These are phyloP conservation scores for Circinella minor DNA, from an alignment of 371 early-diverging fungal genomes.

Conservation along the genomic window DNA sequence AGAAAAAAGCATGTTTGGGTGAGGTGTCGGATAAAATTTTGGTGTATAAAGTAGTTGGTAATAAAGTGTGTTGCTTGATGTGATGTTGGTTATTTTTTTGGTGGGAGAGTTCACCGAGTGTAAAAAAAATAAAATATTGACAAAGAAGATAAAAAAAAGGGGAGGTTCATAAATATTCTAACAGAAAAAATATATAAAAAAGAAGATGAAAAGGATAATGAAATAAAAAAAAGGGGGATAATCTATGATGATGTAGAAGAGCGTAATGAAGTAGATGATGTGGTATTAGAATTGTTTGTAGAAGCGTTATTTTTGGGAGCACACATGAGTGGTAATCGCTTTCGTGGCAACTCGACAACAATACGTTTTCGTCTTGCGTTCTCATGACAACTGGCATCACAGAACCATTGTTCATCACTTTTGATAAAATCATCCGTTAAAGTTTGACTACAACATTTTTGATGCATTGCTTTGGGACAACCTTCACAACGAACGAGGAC, in stretches of 20 bases:
- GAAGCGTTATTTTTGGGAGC: slow-evolving; percentile 23
- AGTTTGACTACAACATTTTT: slow-evolving; percentile 52
- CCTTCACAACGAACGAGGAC: slow-evolving; percentile 84
- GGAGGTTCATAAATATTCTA: background rate
- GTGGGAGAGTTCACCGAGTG: background rate
- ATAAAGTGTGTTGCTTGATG: background rate
- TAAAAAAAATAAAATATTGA: slow-evolving; percentile 4
- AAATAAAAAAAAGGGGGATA: background rate
- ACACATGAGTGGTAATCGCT: slow-evolving; percentile 73
- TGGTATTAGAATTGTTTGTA: slow-evolving; percentile 3
- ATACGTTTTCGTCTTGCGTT: slow-evolving; percentile 64
- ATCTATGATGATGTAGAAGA: slow-evolving; percentile 2
- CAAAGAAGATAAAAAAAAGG: background rate
- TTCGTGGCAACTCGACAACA: slow-evolving; percentile 68
- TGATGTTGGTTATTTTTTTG: background rate
- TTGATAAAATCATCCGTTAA: slow-evolving; percentile 55
- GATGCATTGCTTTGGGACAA: slow-evolving; percentile 85
- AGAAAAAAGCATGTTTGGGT: slow-evolving; percentile 7
- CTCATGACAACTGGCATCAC: slow-evolving; percentile 71
- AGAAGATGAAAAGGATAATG: background rate
- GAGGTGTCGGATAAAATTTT: background rate
- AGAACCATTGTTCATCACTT: slow-evolving; percentile 70
- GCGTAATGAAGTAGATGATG: background rate
- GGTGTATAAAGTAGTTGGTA: no score
- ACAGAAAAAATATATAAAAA: background rate